Evolutionary conservation across 2,329 filamentous ascomycete genomes (phyloP).

Genomic region (Xenosphaeropsis pyriputrescens): DNA sequence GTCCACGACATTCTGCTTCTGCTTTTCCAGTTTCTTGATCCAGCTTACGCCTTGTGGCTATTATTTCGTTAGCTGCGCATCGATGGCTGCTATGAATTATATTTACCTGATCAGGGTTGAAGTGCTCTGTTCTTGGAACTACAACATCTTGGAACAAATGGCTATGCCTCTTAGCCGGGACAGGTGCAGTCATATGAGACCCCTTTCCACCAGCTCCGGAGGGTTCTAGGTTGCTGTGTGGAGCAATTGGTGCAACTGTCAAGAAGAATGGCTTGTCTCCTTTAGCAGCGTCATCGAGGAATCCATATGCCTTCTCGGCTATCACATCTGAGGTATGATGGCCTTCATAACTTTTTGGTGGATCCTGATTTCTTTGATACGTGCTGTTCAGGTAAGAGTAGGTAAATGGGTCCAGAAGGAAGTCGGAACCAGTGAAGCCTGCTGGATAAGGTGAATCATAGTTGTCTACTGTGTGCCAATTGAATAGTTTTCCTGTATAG

Average conservation of each 20-base stretch:
- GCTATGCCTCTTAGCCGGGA: conserved; percentile 44
- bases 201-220: conserved; percentile 1
- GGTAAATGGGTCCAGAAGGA: conserved; percentile 50
- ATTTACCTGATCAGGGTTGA: conserved; percentile 44
- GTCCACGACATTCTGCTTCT: conserved; percentile 25
- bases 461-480: conserved; percentile 43
- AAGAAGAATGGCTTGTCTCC: conserved; percentile 50
- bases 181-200: conserved; percentile 28
- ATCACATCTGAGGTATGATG: conserved; percentile 37
- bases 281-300: conserved; percentile 43
- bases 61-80: too few species aligned
- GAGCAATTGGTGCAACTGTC: conserved; percentile 48
- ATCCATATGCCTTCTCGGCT: conserved; percentile 38
- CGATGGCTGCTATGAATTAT: too few species aligned
- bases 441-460: conserved; percentile 42
- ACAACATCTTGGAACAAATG: conserved; percentile 43
- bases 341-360: conserved; percentile 37
- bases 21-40: conserved; percentile 25
- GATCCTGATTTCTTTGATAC: conserved; percentile 42
- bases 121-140: conserved; percentile 47
- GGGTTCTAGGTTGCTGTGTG: conserved; percentile 37
- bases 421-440: conserved; percentile 43
- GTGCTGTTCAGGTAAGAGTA: conserved; percentile 54
- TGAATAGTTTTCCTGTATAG: conserved; percentile 60
- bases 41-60: conserved; percentile 30